A percentile compares a stretch with the other conserved stretches of the same genome.
These are phyloP conservation scores for Cystobasidium pallidum DNA, from an alignment of 1,284 basidiomycete genomes.

Conservation along the genomic window DNA sequence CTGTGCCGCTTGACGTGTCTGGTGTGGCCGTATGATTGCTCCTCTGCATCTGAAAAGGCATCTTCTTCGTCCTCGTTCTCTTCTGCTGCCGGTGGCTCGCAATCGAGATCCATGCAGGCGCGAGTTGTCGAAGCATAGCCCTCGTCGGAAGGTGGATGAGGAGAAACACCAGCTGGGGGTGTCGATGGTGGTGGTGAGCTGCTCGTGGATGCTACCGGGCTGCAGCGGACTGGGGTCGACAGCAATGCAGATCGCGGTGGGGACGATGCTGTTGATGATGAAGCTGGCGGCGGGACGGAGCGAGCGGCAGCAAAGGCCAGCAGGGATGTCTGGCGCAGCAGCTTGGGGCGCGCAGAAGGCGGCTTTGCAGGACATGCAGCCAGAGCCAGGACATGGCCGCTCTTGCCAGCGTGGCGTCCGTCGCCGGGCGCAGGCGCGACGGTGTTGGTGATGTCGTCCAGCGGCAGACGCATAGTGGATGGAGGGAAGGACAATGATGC, in stretches of 20 bases:
- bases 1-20: constrained; percentile 5
- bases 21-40: background rate
- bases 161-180: background rate
- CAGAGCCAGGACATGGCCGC: background rate
- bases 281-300: background rate
- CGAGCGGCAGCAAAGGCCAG: constrained; percentile 30
- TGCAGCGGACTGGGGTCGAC: background rate
- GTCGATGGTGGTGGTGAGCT: constrained; percentile 7
- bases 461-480: constrained; percentile 21
- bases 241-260: background rate
- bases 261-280: constrained; percentile 5
- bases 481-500: background rate
- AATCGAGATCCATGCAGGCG: constrained; percentile 25
- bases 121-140: constrained; percentile 37
- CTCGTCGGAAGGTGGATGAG: constrained; percentile 22
- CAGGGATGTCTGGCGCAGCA: constrained; percentile 37
- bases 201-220: constrained; percentile 4
- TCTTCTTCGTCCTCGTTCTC: constrained; percentile 37
- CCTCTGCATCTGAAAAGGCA: background rate
- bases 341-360: constrained; percentile 20
- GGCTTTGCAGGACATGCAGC: background rate
- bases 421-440: constrained; percentile 10
- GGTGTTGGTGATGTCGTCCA: constrained; percentile 41
- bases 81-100: constrained; percentile 3
- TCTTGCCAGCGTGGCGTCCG: background rate